Base-by-base conservation (phyloP, 331 rosid species). In the Telfairia occidentalis region DNA sequence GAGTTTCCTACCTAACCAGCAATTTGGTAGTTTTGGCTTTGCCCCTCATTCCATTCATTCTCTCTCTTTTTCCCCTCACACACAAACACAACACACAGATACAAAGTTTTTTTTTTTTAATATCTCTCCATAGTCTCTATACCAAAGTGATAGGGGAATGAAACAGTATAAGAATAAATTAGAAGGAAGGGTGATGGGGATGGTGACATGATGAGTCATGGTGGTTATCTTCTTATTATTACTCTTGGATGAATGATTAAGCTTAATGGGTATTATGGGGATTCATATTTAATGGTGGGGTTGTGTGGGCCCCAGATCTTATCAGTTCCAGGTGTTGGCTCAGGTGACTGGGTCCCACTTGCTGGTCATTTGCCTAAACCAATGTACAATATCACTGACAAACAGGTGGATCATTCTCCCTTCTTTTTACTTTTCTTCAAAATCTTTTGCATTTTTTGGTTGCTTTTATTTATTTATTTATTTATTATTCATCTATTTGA, bases 381-480 rank as follows among this genome's bases (percentile, higher is more conserved):
- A 86, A 81, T 86, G 86, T 89, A 85, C 93, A 82, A 89, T 84
- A 88, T 88, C 92, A 89, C 96, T 93, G 97, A 93, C 97, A 89
- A 91, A 89, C 98, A 89, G 98, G 98, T 93, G 98, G 96, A 93
- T 91, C 97, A 93, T 93, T 93, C 98, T 85, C 73, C 83, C 87
- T 50, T 79, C 81, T 58, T 74, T 85, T 78, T 60, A 61, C 37
- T 57, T 60, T 58, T 78, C 18, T 59, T 64, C n/a, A n/a, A n/a
- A n/a, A n/a, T n/a, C 9, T 23, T 9, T 54, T 54, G 2, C 11
- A 37, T 21, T 2, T 54, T 6, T 7, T 18, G 15, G 15, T 16
- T 42, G n/a, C n/a, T 81, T 77, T 72, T 7, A 54, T 70, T 18
- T 40, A 73, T 46, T 57, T 1, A 5, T 1, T 5, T n/a, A 18